Evolutionary conservation across 2,329 filamentous ascomycete genomes (phyloP).

Genomic region (Cercospora sp.): DNA sequence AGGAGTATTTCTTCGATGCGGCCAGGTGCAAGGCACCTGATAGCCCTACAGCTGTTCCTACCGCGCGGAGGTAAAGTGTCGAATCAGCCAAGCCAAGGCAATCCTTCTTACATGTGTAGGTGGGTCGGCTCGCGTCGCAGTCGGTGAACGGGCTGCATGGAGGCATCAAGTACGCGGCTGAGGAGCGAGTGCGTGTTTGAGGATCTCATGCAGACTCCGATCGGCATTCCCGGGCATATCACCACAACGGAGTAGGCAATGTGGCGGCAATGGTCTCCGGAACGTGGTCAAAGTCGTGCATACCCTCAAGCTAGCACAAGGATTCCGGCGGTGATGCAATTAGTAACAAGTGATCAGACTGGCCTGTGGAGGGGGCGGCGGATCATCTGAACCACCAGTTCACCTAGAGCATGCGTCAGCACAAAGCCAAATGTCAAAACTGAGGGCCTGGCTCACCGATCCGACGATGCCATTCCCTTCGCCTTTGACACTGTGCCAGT

Average conservation of each 20-base stretch:
- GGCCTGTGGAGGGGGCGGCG: too few relatives aligned
- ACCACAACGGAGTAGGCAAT: background rate
- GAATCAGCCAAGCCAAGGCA: background rate
- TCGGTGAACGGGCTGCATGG: background rate
- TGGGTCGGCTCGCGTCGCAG: background rate
- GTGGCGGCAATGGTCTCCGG: background rate
- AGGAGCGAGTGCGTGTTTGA: background rate
- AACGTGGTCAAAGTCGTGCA: background rate
- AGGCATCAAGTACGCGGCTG: background rate
- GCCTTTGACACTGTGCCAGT: conserved; percentile 84
- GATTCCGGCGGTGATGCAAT: background rate
- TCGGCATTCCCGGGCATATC: background rate
- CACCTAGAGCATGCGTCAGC: conserved; percentile 8
- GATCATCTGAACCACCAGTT: conserved; percentile 78
- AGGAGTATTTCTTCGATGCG: background rate
- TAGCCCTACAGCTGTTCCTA: background rate
- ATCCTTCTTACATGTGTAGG: background rate
- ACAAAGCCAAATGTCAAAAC: background rate
- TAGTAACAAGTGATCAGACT: conserved; percentile 5
- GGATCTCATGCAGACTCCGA: background rate
- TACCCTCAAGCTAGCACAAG: background rate
- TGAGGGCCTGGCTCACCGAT: conserved; percentile 49
- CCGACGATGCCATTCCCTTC: conserved; percentile 58
- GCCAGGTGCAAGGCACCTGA: background rate
- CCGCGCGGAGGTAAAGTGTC: background rate